These are phyloP conservation scores for Apiospora arundinis DNA, from an alignment of 2,329 filamentous ascomycete species.

Conservation along the genomic window DNA sequence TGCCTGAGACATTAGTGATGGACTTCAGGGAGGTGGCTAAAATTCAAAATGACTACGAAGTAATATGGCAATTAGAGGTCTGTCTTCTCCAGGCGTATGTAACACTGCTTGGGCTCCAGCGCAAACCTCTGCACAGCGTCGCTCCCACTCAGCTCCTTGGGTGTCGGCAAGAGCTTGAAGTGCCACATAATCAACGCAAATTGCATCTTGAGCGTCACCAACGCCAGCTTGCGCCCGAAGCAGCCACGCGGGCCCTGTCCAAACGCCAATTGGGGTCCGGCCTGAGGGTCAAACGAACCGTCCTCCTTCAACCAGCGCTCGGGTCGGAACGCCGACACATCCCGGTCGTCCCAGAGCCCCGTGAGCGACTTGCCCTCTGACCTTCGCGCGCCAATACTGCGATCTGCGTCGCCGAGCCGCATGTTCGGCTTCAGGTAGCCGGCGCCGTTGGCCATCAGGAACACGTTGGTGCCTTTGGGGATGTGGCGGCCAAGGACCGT, in stretches of 20 bases:
- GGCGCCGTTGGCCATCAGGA: conserved; percentile 29
- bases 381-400: conserved; percentile 26
- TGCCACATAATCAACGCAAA: conserved; percentile 31
- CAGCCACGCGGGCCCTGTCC: conserved; percentile 30
- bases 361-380: conserved; percentile 22
- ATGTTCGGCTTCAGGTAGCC: conserved; percentile 29
- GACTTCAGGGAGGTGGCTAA: too few species aligned
- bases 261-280: conserved; percentile 30
- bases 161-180: conserved; percentile 28
- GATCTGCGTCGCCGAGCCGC: conserved; percentile 22
- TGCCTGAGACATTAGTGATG: too few species aligned
- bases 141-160: conserved; percentile 32
- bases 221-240: conserved; percentile 29
- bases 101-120: conserved; percentile 40
- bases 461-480: conserved; percentile 37
- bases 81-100: conserved; percentile 31
- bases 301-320: conserved; percentile 31
- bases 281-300: conserved; percentile 26
- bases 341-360: conserved; percentile 28
- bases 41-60: too few species aligned
- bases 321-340: conserved; percentile 29
- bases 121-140: conserved; percentile 39
- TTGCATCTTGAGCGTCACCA: conserved; percentile 29
- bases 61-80: background rate
- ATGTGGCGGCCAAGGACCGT: conserved; percentile 35